Evolutionary conservation across 1,139 yeast genomes (phyloP), one percentile per base, ranked within the genome.

Genomic region (Debaryomycetaceae sp.): DNA sequence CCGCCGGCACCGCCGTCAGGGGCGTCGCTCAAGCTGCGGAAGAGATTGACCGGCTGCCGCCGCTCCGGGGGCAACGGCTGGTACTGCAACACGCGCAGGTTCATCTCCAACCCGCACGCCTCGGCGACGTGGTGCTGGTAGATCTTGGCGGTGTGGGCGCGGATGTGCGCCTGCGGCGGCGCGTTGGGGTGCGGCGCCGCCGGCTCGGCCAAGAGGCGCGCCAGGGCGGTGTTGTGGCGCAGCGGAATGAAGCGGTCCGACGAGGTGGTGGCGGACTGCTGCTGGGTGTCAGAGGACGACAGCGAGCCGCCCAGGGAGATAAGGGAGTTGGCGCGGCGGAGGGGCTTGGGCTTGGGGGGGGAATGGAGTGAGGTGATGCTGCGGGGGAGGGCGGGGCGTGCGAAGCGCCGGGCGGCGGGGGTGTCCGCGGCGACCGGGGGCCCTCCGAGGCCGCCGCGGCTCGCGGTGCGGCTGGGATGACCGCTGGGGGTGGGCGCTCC

Each of bases 91-190:
- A 91, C 85, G 40, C 96, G 69, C 36, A 86, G 83, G 43, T 86
- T 83, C 51, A 86, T 75, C 35, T 84, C 83, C 34, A 89, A 67
- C 0, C 97, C 97, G 53, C 96, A 88, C 0, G 96, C 96, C 53
- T 84, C 85, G 0, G 97, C 97, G 7, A 89, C 95, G 30, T 86
- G 82, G 45, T 80, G 78, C 53, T 83, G 84, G 53, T 86, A 86
- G 4, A 81, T 78, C 42, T 75, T 69, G 23, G 78, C 71, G 2
- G 84, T 77, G 51, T 81, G 88, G 2, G 83, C 82, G 46, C 75
- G 75, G 25, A 83, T 74, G 53, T 82, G 73, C 6, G 71, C 64
- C 41, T 64, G 65, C 8, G 75, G 74, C 27, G 71, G 65, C 19
- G 73, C 73, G 46, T 65, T 65, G 4, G 73, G 72, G 34, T 54